Percentiles rank a stretch among this genome's conserved stretches.
These are phyloP conservation scores for Ceratobasidium papillatum DNA, from an alignment of 1,284 basidiomycete genomes.

Conservation along the genomic window DNA sequence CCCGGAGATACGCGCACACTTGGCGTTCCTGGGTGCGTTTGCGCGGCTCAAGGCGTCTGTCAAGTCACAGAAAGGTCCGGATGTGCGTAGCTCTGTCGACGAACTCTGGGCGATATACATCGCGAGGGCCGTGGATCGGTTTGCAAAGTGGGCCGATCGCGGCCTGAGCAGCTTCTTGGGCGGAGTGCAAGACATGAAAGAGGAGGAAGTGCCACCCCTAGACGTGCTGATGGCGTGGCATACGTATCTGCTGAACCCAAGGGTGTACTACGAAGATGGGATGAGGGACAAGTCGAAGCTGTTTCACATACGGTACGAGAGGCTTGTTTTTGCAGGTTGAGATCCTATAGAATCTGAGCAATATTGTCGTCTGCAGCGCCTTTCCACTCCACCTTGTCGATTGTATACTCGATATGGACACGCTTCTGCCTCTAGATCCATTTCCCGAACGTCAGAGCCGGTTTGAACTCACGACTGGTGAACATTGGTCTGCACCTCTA, in stretches of 20 bases:
- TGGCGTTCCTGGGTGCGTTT: slow-evolving; percentile 45
- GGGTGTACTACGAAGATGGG: slow-evolving; percentile 45
- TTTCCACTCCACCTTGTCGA: slow-evolving; percentile 42
- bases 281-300: slow-evolving; percentile 33
- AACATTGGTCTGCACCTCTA: slow-evolving; percentile 29
- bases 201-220: slow-evolving; percentile 53
- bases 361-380: neutral
- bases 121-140: slow-evolving; percentile 44
- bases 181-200: neutral
- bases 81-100: slow-evolving; percentile 38
- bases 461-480: slow-evolving; percentile 41
- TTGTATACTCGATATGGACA: slow-evolving; percentile 35
- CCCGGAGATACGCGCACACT: slow-evolving; percentile 44
- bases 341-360: neutral
- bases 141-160: slow-evolving; percentile 41
- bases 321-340: neutral
- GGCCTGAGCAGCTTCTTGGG: neutral
- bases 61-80: slow-evolving; percentile 36
- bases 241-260: slow-evolving; percentile 56
- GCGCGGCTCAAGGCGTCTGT: slow-evolving; percentile 41
- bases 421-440: slow-evolving; percentile 42
- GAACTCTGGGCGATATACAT: slow-evolving; percentile 45
- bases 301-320: slow-evolving; percentile 29
- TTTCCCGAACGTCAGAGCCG: slow-evolving; percentile 23
- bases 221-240: slow-evolving; percentile 64